Conservation (phyloP, 345 rosid species). For the Camelina neglecta region DNA sequence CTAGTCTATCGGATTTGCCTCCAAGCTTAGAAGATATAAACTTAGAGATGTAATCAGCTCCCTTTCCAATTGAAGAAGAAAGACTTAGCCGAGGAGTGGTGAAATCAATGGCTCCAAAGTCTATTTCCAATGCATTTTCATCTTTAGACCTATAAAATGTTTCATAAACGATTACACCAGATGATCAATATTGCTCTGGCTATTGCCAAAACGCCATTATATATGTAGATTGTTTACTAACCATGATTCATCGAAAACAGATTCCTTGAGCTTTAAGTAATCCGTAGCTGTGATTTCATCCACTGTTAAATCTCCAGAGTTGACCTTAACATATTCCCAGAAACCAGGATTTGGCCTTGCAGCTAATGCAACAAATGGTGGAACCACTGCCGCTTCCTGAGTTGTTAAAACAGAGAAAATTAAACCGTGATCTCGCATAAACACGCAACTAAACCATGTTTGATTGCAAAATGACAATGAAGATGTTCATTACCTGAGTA, state of each 20-base stretch:
- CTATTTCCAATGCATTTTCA: constrained; percentile 81
- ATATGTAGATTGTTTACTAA: constrained; percentile 31
- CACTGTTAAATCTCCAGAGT: constrained; percentile 59
- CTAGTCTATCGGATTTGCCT: constrained; percentile 44
- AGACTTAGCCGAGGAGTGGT: constrained; percentile 67
- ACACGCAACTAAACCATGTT: not conserved
- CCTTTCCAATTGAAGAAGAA: constrained; percentile 84
- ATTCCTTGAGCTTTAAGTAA: constrained; percentile 81
- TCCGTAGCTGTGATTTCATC: constrained; percentile 64
- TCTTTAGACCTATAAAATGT: constrained; percentile 71
- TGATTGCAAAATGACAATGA: not conserved
- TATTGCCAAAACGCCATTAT: not conserved
- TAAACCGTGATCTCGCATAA: not conserved
- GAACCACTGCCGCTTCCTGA: constrained; percentile 89
- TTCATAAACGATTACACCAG: constrained; percentile 6
- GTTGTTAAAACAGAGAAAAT: constrained; percentile 10
- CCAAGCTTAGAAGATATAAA: constrained; percentile 62
- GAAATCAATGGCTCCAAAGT: constrained; percentile 81
- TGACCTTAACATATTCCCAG: constrained; percentile 89
- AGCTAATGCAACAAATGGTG: constrained; percentile 81
- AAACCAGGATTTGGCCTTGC: constrained; percentile 84
- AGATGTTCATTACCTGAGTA: constrained; percentile 54
- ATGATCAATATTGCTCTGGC: constrained; percentile 1
- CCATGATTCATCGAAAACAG: constrained; percentile 76
- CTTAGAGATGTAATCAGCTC: constrained; percentile 67